These are phyloP conservation scores for Nannochloropsis oceanica DNA, from an alignment of 108 stramenopile species.

Conservation along the genomic window DNA sequence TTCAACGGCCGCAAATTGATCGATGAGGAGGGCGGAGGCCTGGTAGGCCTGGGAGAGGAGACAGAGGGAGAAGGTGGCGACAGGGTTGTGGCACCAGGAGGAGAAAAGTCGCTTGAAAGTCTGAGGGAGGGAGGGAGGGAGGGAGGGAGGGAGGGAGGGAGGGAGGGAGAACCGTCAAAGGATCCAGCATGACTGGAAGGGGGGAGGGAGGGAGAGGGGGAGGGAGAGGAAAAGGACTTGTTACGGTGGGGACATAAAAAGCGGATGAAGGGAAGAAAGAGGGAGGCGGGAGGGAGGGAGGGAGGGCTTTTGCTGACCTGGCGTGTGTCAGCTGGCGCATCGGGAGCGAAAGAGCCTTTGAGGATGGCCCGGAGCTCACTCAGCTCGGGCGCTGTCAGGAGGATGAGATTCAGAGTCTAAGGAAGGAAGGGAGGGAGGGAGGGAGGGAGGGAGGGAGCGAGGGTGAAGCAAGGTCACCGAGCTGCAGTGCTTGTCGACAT, in stretches of 20 bases:
- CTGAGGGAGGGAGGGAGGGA: conserved; percentile 10
- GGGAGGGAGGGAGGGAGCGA: too few species aligned
- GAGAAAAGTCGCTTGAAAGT: conserved; percentile 69
- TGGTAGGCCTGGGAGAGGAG: conserved; percentile 87
- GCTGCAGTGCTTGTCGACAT: too few species aligned
- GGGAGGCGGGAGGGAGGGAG: too few species aligned
- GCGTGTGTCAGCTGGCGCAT: too few species aligned
- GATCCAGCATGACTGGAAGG: neutral
- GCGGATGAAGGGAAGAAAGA: too few species aligned
- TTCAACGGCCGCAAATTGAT: conserved; percentile 47
- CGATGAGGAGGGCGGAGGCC: conserved; percentile 70
- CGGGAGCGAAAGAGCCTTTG: conserved; percentile 37
- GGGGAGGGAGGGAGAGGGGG: neutral
- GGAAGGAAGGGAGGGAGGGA: too few species aligned
- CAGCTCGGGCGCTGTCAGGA: conserved; percentile 86
- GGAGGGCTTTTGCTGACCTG: too few species aligned
- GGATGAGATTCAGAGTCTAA: conserved; percentile 87
- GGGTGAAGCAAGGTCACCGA: too few species aligned
- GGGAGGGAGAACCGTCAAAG: neutral
- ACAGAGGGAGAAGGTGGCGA: conserved; percentile 86
- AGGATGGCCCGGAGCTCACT: conserved; percentile 61
- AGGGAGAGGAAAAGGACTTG: neutral
- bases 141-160: conserved; percentile 2
- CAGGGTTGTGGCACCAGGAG: conserved; percentile 95
- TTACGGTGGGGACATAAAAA: too few species aligned